Base-by-base conservation (phyloP, 768 basidiomycete species). In the Podaxis rugospora region DNA sequence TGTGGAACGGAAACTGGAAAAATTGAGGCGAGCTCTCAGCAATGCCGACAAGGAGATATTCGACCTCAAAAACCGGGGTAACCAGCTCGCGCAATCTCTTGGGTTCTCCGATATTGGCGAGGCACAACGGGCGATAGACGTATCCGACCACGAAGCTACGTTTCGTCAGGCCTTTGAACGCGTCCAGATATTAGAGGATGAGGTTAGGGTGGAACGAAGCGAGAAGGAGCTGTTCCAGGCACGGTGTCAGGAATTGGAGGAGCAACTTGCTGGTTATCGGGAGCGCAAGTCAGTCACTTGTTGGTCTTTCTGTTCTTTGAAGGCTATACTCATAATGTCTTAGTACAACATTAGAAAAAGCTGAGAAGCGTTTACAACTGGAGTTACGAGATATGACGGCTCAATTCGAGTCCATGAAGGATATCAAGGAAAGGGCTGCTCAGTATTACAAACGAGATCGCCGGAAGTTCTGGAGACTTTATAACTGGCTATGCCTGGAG, bases 391-490 rank as follows among this genome's bases (percentile, higher is more conserved):
- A 74, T 7, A 70, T 84, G 2, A 66, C 77, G 57, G 65, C 55
- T 36, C 76, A 76, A 11, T 84, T 82, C 59, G 80, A 84, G 42
- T 74, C 73, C 0, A 72, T 89, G 0, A 62, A 71, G 4, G 71
- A 73, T 40, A 72, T 75, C 28, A 79, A 80, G 57, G 74, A 78
- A 54, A 76, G 80, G 0, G 79, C 79, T 11, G 76, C 76, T 10
- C 73, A 39, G 18, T 35, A 5, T 25, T 61, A 44, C 23, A 77
- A 80, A 62, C 61, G 63, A 18, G 82, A 88, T 67, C 85, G 79
- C 70, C 78, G 78, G 68, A 80, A 76, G 60, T 88, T 83, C 83
- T 71, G 71, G 46, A 66, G 65, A 14, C 75, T 82, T 65, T 78
- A 78, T 54, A 63, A 69, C 28, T 84, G 78, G 79, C 64, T 61